Evolutionary conservation across 495 filamentous ascomycete genomes (phyloP), one percentile per base, ranked within the genome.

Genomic region (Trichoderma gamsii): DNA sequence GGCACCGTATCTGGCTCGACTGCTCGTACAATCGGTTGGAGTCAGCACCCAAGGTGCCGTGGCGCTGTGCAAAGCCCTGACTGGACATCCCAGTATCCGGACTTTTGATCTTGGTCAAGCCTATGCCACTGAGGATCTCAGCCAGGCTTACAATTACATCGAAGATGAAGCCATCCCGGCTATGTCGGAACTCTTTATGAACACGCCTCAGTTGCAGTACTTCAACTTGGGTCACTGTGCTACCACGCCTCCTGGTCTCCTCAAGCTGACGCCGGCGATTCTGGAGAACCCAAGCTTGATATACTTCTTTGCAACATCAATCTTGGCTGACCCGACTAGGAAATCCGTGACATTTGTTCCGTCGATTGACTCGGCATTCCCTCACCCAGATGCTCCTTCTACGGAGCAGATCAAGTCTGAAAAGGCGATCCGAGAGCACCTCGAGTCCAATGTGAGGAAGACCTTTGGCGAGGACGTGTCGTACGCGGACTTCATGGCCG

Each of bases 61-160:
- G 11, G 61, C 72, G 13, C 69, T 79, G 9, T 73, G 72, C 66
- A 41, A 65, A 44, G 67, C 75, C 27, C 64, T 75, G 12, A 64
- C 38, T 21, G 63, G 23, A 11, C 72, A 74, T 51, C 67, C 71
- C 5, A 71, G 15, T 9, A 51, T 81, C 13, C 64, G 41, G 0
- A 70, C 69, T 1, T 69, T 82, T 16, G 73, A 76, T 63, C 43
- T 81, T 12, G 71, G 73, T 12, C 76, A 79, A 52, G 73, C 72
- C 41, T 76, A 73, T 64, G 72, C 75, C 16, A 80, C 78, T 3
- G 68, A 72, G 41, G 75, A 76, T 66, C 78, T 80, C 21, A 72
- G 69, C 32, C 72, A 70, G 70, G 73, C 74, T 63, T 81, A 73
- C 61, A 77, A 76, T 49, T 77, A 71, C 38, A 41, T 76, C 67